Evolutionary conservation across 345 rosid species (phyloP).

Genomic region (Noccaea bulbosa): DNA sequence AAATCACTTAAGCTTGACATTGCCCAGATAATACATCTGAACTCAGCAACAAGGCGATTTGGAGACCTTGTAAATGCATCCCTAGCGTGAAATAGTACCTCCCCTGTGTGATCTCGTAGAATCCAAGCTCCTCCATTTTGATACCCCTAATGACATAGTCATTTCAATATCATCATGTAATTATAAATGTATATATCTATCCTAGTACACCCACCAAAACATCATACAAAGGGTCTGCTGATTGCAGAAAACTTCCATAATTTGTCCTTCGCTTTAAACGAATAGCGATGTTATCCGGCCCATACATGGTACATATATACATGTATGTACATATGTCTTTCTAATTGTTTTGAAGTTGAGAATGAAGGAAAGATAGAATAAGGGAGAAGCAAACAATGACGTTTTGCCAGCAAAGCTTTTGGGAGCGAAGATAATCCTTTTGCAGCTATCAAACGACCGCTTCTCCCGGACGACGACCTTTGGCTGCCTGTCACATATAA

Average conservation of each 20-base stretch:
- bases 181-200: background rate
- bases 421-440: conserved; percentile 40
- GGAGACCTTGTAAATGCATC: no score
- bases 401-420: conserved; percentile 37
- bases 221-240: conserved; percentile 4
- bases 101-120: no score
- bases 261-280: background rate
- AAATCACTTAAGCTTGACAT: no score
- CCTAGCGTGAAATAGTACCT: no score
- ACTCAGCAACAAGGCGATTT: no score
- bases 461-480: conserved; percentile 41
- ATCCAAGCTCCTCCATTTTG: no score
- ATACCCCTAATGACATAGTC: no score
- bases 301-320: background rate
- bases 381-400: conserved; percentile 43
- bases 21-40: no score
- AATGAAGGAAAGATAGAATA: conserved; percentile 28
- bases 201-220: background rate
- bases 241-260: conserved; percentile 21
- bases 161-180: background rate
- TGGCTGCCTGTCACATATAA: conserved; percentile 40
- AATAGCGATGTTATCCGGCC: background rate
- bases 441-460: conserved; percentile 42
- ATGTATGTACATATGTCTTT: background rate
- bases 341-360: background rate